Conservation (phyloP, 139 green algal species). For the Monoraphidium neglectum region DNA sequence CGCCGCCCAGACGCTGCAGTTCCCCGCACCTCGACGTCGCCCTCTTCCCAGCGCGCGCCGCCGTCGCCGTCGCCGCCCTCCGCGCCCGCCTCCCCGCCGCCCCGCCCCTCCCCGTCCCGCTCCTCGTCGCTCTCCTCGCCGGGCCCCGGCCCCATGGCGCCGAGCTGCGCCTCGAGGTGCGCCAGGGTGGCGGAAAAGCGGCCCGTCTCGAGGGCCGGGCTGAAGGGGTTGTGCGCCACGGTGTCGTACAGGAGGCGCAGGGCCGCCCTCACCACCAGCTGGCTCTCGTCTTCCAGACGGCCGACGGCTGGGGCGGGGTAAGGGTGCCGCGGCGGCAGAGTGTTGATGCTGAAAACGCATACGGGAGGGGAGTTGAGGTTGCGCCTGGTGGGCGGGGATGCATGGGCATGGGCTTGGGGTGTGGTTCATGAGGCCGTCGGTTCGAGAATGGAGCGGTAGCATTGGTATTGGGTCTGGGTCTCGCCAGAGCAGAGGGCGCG, state of each 20-base stretch:
- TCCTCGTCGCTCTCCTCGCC: not conserved
- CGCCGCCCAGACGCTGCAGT: not conserved
- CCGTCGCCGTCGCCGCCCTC: not conserved
- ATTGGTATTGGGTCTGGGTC: too few species aligned
- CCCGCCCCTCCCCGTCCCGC: not conserved
- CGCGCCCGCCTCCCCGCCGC: not conserved
- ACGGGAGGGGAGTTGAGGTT: too few species aligned
- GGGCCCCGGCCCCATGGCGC: not conserved
- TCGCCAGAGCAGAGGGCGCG: too few species aligned
- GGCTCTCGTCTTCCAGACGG: conserved; percentile 84
- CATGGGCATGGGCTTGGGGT: too few species aligned
- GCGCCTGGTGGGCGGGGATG: too few species aligned
- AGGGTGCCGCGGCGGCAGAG: too few species aligned
- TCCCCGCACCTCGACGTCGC: conserved; percentile 20
- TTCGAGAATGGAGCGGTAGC: too few species aligned
- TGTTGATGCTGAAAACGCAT: too few species aligned
- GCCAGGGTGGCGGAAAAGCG: conserved; percentile 25
- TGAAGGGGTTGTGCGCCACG: conserved; percentile 82
- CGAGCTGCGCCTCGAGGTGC: conserved; percentile 23
- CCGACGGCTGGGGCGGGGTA: conserved; percentile 28
- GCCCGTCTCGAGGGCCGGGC: conserved; percentile 25
- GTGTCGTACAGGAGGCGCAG: conserved; percentile 74
- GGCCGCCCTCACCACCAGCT: conserved; percentile 75
- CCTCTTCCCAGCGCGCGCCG: not conserved
- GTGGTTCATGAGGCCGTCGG: too few species aligned